phyloP scores from a whole-genome alignment of 1,139 yeast genomes.

The Kodamaea plutei region DNA sequence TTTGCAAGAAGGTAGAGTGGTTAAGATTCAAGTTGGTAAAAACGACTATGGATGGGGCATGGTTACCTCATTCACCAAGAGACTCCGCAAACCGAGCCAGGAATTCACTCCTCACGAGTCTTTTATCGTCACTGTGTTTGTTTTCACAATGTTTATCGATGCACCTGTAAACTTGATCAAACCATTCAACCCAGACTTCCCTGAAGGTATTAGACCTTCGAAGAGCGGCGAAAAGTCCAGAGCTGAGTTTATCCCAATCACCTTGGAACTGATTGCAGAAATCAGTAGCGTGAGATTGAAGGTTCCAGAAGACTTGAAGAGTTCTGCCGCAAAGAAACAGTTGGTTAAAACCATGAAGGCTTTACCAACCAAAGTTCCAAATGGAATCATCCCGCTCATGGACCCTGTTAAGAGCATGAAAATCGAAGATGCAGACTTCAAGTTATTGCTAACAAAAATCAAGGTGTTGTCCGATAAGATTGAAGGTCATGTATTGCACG shows the following conservation, averaged over 20 bases:
- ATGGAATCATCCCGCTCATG: conserved; percentile 72
- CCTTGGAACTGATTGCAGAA: conserved; percentile 67
- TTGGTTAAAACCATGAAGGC: conserved; percentile 76
- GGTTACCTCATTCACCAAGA: conserved; percentile 70
- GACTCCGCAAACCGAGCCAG: conserved; percentile 56
- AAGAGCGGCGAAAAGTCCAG: conserved; percentile 64
- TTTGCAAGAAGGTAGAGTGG: conserved; percentile 83
- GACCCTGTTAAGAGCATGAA: conserved; percentile 94
- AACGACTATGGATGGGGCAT: conserved; percentile 93
- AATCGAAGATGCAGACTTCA: conserved; percentile 76
- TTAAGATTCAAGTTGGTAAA: conserved; percentile 55
- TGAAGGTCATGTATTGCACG: conserved; percentile 63
- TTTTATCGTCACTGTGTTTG: conserved; percentile 80
- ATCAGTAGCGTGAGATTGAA: conserved; percentile 78
- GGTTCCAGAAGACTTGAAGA: conserved; percentile 75
- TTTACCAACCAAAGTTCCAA: conserved; percentile 78
- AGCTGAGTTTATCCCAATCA: conserved; percentile 79
- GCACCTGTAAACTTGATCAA: conserved; percentile 70
- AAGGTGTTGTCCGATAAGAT: conserved; percentile 77
- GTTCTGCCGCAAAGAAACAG: conserved; percentile 65
- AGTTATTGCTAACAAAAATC: conserved; percentile 64
- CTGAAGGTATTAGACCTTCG: conserved; percentile 88
- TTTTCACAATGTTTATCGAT: conserved; percentile 73
- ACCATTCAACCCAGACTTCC: conserved; percentile 68
- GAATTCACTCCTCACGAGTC: conserved; percentile 76